Percentiles rank a stretch among this genome's conserved stretches.
These are phyloP conservation scores for Colletotrichum spinosum DNA, from an alignment of 2,329 filamentous ascomycete species.

Conservation along the genomic window DNA sequence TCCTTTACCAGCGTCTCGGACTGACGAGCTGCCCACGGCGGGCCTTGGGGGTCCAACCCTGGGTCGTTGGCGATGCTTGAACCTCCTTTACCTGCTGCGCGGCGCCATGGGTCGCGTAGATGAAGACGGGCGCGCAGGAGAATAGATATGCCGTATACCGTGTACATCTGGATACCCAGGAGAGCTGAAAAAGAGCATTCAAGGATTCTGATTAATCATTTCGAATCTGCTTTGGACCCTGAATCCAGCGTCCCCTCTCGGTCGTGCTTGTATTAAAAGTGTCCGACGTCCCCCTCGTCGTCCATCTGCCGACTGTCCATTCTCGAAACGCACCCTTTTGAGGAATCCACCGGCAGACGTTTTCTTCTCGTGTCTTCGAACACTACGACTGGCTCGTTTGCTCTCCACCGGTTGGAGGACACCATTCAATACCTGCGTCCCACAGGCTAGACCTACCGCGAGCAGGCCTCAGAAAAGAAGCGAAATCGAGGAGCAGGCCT, in stretches of 20 bases:
- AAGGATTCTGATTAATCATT: slow-evolving; percentile 25
- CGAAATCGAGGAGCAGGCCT: slow-evolving; percentile 28
- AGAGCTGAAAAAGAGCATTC: slow-evolving; percentile 6
- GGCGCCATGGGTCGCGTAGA: not conserved
- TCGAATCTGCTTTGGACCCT: slow-evolving; percentile 27
- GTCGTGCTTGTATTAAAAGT: slow-evolving; percentile 23
- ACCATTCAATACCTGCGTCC: not conserved
- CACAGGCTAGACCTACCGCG: not conserved
- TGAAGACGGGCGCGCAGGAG: not conserved
- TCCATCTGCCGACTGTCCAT: slow-evolving; percentile 9
- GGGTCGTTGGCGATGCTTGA: slow-evolving; percentile 6
- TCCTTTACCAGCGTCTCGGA: slow-evolving; percentile 34
- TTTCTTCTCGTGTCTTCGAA: slow-evolving; percentile 8
- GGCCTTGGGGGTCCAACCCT: not conserved
- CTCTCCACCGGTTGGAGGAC: slow-evolving; percentile 27
- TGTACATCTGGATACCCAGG: not conserved
- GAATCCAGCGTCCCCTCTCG: not conserved
- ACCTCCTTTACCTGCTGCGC: not conserved
- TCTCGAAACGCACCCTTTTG: slow-evolving; percentile 11
- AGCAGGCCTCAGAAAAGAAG: slow-evolving; percentile 8
- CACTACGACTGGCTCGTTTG: slow-evolving; percentile 22
- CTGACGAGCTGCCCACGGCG: slow-evolving; percentile 24
- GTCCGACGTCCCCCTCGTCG: slow-evolving; percentile 9
- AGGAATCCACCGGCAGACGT: slow-evolving; percentile 1
- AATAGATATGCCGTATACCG: slow-evolving; percentile 4